These are phyloP conservation scores for Clathrus columnatus DNA, from an alignment of 768 basidiomycete species.

Conservation along the genomic window DNA sequence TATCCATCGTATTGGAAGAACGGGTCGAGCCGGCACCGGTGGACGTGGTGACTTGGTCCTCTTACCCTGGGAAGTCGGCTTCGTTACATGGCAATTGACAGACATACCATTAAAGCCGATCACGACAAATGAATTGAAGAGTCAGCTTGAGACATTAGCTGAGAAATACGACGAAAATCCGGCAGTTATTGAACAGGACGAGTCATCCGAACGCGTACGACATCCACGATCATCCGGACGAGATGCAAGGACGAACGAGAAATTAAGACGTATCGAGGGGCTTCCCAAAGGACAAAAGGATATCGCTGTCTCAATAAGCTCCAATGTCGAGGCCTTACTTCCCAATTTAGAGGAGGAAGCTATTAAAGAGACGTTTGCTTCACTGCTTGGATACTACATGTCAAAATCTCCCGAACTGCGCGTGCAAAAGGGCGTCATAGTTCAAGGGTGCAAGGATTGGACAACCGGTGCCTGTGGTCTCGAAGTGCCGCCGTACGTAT, in stretches of 20 bases:
- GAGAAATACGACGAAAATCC: constrained; percentile 37
- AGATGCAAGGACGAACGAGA: neutral
- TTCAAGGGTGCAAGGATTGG: constrained; percentile 58
- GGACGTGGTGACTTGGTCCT: constrained; percentile 77
- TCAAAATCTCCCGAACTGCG: constrained; percentile 42
- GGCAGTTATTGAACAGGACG: constrained; percentile 14
- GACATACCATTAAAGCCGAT: constrained; percentile 63
- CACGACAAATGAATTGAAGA: constrained; percentile 36
- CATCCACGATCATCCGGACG: neutral
- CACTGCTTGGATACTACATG: constrained; percentile 66
- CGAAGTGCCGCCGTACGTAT: constrained; percentile 41
- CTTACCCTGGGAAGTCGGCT: constrained; percentile 70
- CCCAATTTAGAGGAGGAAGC: constrained; percentile 35
- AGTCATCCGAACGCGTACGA: neutral
- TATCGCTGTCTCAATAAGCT: constrained; percentile 23
- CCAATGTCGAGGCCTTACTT: constrained; percentile 18
- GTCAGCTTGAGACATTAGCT: constrained; percentile 40
- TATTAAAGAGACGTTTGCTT: constrained; percentile 52
- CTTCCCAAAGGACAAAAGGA: constrained; percentile 14
- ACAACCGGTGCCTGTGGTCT: constrained; percentile 47
- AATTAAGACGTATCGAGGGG: neutral
- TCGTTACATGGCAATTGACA: constrained; percentile 50
- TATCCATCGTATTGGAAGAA: constrained; percentile 78
- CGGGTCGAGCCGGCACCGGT: constrained; percentile 56
- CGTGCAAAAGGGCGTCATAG: constrained; percentile 31